Percentiles rank a stretch among this genome's conserved stretches.
Evolutionary conservation across 306 rosid species (phyloP).

Genomic region (Quercus cerris): DNA sequence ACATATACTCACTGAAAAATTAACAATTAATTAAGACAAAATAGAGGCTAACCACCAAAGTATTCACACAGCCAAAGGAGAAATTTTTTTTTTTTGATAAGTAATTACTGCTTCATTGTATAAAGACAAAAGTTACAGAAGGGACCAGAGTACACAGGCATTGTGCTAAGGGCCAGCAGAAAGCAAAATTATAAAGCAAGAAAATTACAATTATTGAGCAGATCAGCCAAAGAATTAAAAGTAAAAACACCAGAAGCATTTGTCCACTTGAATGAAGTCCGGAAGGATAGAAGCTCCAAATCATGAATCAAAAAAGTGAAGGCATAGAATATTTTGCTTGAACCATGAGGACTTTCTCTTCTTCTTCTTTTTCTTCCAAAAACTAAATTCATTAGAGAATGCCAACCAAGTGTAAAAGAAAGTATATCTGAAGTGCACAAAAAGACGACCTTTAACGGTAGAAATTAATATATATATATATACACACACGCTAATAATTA

Average conservation of each 20-base stretch:
- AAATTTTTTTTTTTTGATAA: background rate
- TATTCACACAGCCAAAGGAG: constrained; percentile 11
- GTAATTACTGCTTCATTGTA: too few species aligned
- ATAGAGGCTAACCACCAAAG: constrained; percentile 12
- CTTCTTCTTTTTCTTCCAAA: background rate
- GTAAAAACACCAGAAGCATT: too few species aligned
- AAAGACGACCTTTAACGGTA: background rate
- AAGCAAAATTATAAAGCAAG: too few species aligned
- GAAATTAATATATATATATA: background rate
- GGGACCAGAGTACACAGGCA: too few species aligned
- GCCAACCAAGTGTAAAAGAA: background rate
- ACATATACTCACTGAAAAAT: constrained; percentile 82
- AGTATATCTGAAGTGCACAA: background rate
- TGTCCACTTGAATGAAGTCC: too few species aligned
- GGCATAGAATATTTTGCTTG: background rate
- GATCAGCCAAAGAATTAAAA: too few species aligned
- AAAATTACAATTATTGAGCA: too few species aligned
- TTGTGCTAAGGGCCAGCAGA: too few species aligned
- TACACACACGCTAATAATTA: background rate
- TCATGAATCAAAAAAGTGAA: background rate
- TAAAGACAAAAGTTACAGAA: too few species aligned
- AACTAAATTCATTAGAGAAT: background rate
- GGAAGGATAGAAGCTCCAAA: background rate
- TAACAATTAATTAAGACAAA: constrained; percentile 21
- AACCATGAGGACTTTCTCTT: background rate